Base-by-base conservation (phyloP, 2,329 filamentous ascomycete genomes). In the Aspergillus sp. region DNA sequence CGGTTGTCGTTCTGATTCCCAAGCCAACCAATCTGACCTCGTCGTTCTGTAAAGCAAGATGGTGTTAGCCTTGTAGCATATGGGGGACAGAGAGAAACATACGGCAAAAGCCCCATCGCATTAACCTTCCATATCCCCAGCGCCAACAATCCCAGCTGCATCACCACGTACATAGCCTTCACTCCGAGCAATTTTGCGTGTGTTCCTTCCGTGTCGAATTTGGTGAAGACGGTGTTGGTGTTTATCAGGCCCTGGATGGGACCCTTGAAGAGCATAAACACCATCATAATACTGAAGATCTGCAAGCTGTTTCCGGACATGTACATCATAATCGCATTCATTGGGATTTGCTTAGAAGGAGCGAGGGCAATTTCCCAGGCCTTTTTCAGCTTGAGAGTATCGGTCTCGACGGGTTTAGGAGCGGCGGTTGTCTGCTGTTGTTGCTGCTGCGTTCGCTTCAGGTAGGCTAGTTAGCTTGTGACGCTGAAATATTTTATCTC, bases 221-320 rank as follows among this genome's bases (percentile, higher is more conserved):
- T 85, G 62, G 88, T 82, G 66, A 98, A 97, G n/a, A 87, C 88
- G 61, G 84, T 80, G 62, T 93, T 90, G 38, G 91, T 91, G 54
- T 75, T 81, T 48, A 95, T 70, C 37, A 97, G 73, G 30, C 90
- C 93, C 68, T 88, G 81, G 48, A 98, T 78, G 7, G 93, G 93
- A 54, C 88, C 94, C 76, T 97, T 97, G 78, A 98, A 98, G 37
- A 95, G 84, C 86, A 96, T 97, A 60, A 91, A 90, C 12, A 97
- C 91, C 90, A 97, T 98, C 89, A 97, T 97, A 70, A 98, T 97
- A 70, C 87, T 94, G 75, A 98, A 98, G 54, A 98, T 97, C 67
- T 98, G 93, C 37, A 98, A 81, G 49, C 88, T 90, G 73, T 97
- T 98, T 60, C 93, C 93, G 29, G 91, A 94, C 93, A 98, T 98